A percentile compares a stretch with the other conserved stretches of the same genome.
Evolutionary conservation across 306 rosid genomes (phyloP).

Genomic region (Castanopsis chinensis): DNA sequence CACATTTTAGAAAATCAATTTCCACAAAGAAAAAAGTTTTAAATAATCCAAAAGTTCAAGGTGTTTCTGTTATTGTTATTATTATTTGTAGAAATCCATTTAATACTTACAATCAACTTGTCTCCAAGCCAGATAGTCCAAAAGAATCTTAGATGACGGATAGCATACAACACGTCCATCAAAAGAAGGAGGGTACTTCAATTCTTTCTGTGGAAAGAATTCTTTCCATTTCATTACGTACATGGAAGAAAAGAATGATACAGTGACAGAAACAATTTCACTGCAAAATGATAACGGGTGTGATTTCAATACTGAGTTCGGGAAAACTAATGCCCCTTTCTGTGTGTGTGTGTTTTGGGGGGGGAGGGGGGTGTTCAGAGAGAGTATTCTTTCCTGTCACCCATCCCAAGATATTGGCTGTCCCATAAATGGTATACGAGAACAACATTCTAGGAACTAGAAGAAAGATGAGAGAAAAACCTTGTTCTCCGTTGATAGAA

Average conservation of each 20-base stretch:
- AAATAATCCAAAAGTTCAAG: neutral
- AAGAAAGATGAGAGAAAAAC: constrained; percentile 16
- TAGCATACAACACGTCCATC: constrained; percentile 88
- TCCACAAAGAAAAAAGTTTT: no score
- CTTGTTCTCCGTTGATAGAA: constrained; percentile 56
- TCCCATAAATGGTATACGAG: neutral
- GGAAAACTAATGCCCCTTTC: neutral
- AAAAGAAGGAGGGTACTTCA: constrained; percentile 66
- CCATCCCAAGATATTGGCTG: neutral
- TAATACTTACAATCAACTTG: constrained; percentile 78
- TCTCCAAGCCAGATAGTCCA: constrained; percentile 86
- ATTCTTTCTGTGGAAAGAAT: constrained; percentile 47
- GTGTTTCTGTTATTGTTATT: neutral
- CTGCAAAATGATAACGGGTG: constrained; percentile 31
- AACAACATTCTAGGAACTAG: neutral
- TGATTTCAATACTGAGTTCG: neutral
- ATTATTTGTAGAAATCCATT: neutral
- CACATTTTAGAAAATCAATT: neutral
- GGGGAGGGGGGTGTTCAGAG: neutral
- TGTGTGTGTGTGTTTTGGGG: no score
- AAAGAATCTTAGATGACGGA: constrained; percentile 63
- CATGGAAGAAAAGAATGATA: constrained; percentile 68
- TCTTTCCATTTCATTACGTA: constrained; percentile 62
- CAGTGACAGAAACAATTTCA: constrained; percentile 53
- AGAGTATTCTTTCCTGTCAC: neutral